A percentile compares a stretch with the other conserved stretches of the same genome.
phyloP scores from a whole-genome alignment of 2,329 filamentous ascomycete species.

The Stemphylium beticola region DNA sequence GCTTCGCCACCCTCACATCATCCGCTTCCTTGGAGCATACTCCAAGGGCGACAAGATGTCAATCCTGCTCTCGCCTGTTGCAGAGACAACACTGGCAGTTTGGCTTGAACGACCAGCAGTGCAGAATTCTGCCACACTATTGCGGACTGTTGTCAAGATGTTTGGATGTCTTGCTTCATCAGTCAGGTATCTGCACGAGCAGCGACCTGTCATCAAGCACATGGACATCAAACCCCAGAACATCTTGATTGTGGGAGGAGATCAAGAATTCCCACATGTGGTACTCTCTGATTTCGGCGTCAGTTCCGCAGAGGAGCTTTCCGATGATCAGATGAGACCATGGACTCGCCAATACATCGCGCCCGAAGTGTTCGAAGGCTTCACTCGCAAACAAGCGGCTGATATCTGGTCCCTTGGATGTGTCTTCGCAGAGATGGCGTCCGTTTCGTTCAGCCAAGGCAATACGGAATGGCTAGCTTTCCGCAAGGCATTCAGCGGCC shows the following conservation, averaged over 20 bases:
- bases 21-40: slow-evolving; percentile 47
- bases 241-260: slow-evolving; percentile 43
- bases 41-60: slow-evolving; percentile 46
- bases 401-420: slow-evolving; percentile 98
- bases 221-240: slow-evolving; percentile 50
- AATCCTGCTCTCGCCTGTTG: slow-evolving; percentile 46
- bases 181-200: slow-evolving; percentile 46
- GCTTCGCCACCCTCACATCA: slow-evolving; percentile 48
- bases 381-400: slow-evolving; percentile 38
- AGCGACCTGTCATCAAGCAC: slow-evolving; percentile 45
- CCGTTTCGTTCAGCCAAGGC: slow-evolving; percentile 30
- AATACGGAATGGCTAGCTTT: slow-evolving; percentile 35
- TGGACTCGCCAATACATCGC: slow-evolving; percentile 46
- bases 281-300: slow-evolving; percentile 49
- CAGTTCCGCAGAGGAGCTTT: slow-evolving; percentile 36
- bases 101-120: slow-evolving; percentile 37
- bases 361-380: slow-evolving; percentile 42
- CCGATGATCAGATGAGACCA: slow-evolving; percentile 27
- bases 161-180: slow-evolving; percentile 46
- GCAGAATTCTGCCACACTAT: slow-evolving; percentile 30
- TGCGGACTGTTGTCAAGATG: slow-evolving; percentile 40
- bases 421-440: slow-evolving; percentile 93
- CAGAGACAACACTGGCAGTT: slow-evolving; percentile 44
- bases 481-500: slow-evolving; percentile 37
- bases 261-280: slow-evolving; percentile 40